A percentile compares a stretch with the other conserved stretches of the same genome.
These are phyloP conservation scores for Yamadazyma diospyri DNA, from an alignment of 1,139 yeast species.

Conservation along the genomic window DNA sequence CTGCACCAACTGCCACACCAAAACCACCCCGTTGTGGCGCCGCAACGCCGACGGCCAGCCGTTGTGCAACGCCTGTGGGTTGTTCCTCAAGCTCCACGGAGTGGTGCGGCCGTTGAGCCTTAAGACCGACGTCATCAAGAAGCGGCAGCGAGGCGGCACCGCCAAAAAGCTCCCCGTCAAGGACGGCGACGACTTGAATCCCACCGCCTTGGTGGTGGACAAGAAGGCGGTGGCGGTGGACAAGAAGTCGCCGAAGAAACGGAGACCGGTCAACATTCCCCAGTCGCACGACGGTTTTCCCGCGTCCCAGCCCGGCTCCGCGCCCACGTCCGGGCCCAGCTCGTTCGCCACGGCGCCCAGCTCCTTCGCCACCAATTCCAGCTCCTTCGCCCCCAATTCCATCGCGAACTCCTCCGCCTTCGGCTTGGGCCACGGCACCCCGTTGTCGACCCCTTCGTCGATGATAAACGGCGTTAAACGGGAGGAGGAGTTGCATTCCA, in stretches of 20 bases:
- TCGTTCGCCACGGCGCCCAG: not conserved
- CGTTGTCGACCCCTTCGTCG: conserved; percentile 11
- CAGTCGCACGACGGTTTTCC: not conserved
- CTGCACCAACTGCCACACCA: conserved; percentile 53
- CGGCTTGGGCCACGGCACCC: conserved; percentile 11
- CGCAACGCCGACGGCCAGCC: conserved; percentile 56
- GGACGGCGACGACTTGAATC: conserved; percentile 40
- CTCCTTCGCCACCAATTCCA: not conserved
- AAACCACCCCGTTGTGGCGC: conserved; percentile 59
- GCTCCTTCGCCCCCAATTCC: conserved; percentile 2
- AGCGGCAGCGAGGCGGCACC: conserved; percentile 28
- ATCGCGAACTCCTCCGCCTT: conserved; percentile 10
- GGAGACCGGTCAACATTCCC: conserved; percentile 13
- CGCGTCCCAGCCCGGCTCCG: not conserved
- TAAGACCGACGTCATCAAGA: conserved; percentile 57
- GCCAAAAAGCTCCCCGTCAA: conserved; percentile 12
- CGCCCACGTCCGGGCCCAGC: not conserved
- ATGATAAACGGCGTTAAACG: conserved; percentile 6
- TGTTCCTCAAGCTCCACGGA: conserved; percentile 55
- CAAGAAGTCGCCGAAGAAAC: conserved; percentile 15
- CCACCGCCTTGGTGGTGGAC: conserved; percentile 22
- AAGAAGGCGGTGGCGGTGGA: conserved; percentile 17
- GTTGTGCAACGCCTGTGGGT: conserved; percentile 59
- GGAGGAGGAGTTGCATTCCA: conserved; percentile 17
- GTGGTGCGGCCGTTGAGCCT: conserved; percentile 54